phyloP scores from a whole-genome alignment of 495 filamentous ascomycete genomes.

The Astrothelium subdiscretum region DNA sequence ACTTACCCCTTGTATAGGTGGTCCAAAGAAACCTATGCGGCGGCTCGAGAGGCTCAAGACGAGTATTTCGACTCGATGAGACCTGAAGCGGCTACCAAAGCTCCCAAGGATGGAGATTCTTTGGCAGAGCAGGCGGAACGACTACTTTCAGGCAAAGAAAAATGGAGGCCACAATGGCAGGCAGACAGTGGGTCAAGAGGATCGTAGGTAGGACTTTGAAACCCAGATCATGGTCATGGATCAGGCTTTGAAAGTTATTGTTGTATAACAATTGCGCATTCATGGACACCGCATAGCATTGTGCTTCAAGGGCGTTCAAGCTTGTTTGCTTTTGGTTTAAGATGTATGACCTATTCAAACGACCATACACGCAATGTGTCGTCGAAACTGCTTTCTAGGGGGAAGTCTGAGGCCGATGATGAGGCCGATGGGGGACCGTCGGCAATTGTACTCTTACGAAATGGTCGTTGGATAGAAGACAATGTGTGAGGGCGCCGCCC shows the following conservation, averaged over 20 bases:
- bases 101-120: constrained; percentile 22
- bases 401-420: not conserved
- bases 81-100: constrained; percentile 24
- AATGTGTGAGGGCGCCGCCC: constrained; percentile 38
- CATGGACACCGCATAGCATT: too few species aligned
- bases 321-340: not conserved
- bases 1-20: constrained; percentile 31
- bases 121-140: constrained; percentile 47
- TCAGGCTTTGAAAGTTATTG: not conserved
- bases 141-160: constrained; percentile 35
- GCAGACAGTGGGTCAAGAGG: not conserved
- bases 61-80: constrained; percentile 11
- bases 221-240: not conserved
- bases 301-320: too few species aligned
- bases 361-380: not conserved
- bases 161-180: constrained; percentile 28
- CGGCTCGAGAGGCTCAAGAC: constrained; percentile 27
- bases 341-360: not conserved
- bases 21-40: constrained; percentile 37
- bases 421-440: not conserved
- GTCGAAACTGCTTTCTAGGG: not conserved
- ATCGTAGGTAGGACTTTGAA: not conserved
- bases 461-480: not conserved
- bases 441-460: not conserved
- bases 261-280: not conserved